These are phyloP conservation scores for Candida rishiriensis DNA, from an alignment of 805 yeast species.

Conservation along the genomic window DNA sequence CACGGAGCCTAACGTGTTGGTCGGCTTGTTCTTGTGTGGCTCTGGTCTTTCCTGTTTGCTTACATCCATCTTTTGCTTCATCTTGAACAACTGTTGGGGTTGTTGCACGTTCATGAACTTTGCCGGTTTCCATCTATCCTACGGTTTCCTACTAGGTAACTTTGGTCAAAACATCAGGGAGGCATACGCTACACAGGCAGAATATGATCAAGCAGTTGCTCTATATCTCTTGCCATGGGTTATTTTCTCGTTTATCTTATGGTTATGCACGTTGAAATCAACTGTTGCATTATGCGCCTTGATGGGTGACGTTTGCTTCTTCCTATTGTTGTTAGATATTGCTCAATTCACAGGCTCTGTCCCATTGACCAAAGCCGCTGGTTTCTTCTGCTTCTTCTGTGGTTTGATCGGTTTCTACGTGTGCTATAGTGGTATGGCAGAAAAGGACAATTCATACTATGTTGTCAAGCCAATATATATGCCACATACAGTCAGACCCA, in stretches of 20 bases:
- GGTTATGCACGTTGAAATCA: slow-evolving; percentile 44
- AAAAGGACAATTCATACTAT: slow-evolving; percentile 54
- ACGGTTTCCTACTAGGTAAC: slow-evolving; percentile 41
- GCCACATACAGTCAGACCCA: slow-evolving; percentile 36
- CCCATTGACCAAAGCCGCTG: slow-evolving; percentile 39
- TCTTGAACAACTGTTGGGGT: slow-evolving; percentile 52
- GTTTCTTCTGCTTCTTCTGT: slow-evolving; percentile 41
- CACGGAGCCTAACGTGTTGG: slow-evolving; percentile 35
- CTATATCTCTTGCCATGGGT: slow-evolving; percentile 49
- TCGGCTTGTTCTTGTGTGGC: slow-evolving; percentile 45
- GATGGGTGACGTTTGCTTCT: slow-evolving; percentile 40
- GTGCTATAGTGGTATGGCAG: slow-evolving; percentile 44
- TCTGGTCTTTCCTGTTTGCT: slow-evolving; percentile 47
- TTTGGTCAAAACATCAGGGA: slow-evolving; percentile 36
- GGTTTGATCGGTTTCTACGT: slow-evolving; percentile 43
- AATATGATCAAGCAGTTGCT: slow-evolving; percentile 41
- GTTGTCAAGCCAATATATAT: slow-evolving; percentile 44
- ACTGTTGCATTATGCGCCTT: slow-evolving; percentile 37
- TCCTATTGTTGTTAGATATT: slow-evolving; percentile 41
- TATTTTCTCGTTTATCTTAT: slow-evolving; percentile 42
- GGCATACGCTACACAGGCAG: slow-evolving; percentile 34
- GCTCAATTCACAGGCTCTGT: slow-evolving; percentile 36
- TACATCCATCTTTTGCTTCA: slow-evolving; percentile 48
- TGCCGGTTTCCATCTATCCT: slow-evolving; percentile 54
- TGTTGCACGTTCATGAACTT: slow-evolving; percentile 47